Evolutionary conservation across 441 rosid genomes (phyloP), one percentile per base, ranked within the genome.

Genomic region (Aleurites moluccanus): DNA sequence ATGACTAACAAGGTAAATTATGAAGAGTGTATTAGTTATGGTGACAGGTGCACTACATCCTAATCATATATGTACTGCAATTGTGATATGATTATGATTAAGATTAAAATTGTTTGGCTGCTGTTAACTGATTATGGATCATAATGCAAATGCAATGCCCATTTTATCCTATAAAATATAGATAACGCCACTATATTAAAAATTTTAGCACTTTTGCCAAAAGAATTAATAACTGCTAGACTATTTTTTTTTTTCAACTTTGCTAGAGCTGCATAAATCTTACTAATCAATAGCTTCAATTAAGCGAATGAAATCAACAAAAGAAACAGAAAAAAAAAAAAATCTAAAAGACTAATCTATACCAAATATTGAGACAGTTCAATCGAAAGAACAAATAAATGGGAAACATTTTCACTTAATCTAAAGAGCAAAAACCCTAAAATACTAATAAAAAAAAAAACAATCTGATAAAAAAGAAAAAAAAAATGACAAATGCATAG

Each of bases 401-500:
- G n/a, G n/a, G n/a, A n/a, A n/a, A n/a, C n/a, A n/a, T n/a, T n/a
- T n/a, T n/a, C n/a, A n/a, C n/a, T n/a, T n/a, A n/a, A n/a, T n/a
- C n/a, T n/a, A n/a, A n/a, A n/a, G n/a, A n/a, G n/a, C 63, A 57
- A 56, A 63, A 75, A 67, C 67, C 79, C 74, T 68, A 71, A 27
- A 35, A 71, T 67, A 62, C 18, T n/a, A n/a, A 7, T 45, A 35
- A n/a, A n/a, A n/a, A n/a, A n/a, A 67, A 73, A 15, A 16, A 47
- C 25, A 70, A 71, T 15, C 55, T 21, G 15, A 64, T 23, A 28
- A 70, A 74, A 66, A 64, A 28, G 11, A 30, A 74, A 0, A 72
- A 5, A 60, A 56, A 53, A n/a, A n/a, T n/a, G n/a, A n/a, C n/a
- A 70, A 42, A 16, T 10, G 7, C 28, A 69, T 6, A 10, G 5